phyloP scores from a whole-genome alignment of 31 red algal species.

The Odonthalia washingtoniensis region DNA sequence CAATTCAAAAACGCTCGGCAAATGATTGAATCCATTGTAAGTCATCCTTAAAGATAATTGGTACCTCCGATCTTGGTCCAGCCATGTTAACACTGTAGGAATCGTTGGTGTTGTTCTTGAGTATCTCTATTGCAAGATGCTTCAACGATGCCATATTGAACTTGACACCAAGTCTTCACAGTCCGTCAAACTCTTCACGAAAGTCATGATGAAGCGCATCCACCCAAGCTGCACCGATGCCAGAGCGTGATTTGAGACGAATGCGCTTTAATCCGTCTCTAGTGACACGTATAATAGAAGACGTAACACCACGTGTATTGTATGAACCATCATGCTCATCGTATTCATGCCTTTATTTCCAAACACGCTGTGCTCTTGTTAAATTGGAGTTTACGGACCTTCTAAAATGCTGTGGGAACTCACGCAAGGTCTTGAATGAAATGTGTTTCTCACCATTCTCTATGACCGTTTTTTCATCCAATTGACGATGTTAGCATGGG shows the following conservation, averaged over 20 bases:
- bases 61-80: background rate
- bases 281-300: background rate
- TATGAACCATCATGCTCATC: no score
- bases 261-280: background rate
- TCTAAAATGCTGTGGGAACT: no score
- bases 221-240: background rate
- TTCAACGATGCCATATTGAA: background rate
- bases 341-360: no score
- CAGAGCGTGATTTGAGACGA: background rate
- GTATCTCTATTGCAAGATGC: background rate
- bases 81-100: background rate
- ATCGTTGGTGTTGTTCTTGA: background rate
- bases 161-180: conserved; percentile 6
- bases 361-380: no score
- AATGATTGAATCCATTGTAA: background rate
- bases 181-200: no score
- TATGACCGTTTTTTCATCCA: no score
- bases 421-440: no score
- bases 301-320: background rate
- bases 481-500: no score
- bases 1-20: background rate
- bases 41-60: background rate
- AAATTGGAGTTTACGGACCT: no score
- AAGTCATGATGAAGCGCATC: no score
- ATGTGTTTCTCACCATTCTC: no score